phyloP scores from a whole-genome alignment of 306 rosid species.

The Acacia melanoxylon region DNA sequence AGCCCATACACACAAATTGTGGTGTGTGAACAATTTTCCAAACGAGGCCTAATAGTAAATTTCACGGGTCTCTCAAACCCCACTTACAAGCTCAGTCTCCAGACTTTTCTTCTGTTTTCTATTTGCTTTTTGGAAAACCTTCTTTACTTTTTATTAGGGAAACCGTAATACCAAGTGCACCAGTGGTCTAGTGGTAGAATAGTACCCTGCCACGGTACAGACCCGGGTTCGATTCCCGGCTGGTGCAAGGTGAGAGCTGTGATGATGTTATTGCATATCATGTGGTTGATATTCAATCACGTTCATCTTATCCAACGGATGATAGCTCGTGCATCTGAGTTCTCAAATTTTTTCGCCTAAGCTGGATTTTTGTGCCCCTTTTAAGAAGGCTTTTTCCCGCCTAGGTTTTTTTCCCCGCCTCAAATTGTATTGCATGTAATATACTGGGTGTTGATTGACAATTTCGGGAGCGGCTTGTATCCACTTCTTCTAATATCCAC shows the following conservation, averaged over 20 bases:
- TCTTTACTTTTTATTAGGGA: no score
- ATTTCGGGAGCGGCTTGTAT: no score
- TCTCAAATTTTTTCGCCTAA: not conserved
- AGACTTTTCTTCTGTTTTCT: no score
- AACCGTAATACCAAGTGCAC: not conserved
- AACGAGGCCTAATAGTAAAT: no score
- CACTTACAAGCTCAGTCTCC: not conserved
- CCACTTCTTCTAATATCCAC: no score
- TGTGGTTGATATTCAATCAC: not conserved
- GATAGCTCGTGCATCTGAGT: not conserved
- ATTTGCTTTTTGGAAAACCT: no score
- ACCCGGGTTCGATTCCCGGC: constrained; percentile 43
- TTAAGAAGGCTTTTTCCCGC: no score
- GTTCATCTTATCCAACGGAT: not conserved
- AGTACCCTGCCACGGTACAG: constrained; percentile 43
- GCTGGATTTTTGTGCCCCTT: no score
- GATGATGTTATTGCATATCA: not conserved
- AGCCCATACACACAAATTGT: not conserved
- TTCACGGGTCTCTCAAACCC: not conserved
- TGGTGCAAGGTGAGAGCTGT: constrained; percentile 15
- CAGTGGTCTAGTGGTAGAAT: constrained; percentile 44
- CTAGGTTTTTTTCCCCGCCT: no score
- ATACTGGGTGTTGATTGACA: no score
- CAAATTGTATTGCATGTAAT: no score
- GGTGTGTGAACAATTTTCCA: not conserved